Evolutionary conservation across 257 asterid species (phyloP).

Genomic region (Nicotiana attenuata): DNA sequence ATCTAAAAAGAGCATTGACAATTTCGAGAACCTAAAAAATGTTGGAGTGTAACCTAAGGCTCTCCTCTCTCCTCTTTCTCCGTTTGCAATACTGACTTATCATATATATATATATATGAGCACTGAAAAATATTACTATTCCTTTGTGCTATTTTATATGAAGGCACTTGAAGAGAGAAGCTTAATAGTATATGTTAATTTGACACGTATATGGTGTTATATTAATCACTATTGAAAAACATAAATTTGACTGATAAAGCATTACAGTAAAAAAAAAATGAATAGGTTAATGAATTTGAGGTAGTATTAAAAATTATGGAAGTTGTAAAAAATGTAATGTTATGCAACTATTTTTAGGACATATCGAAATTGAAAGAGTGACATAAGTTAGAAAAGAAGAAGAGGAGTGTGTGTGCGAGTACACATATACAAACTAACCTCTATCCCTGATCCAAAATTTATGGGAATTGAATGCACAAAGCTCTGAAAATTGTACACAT

Average conservation of each 20-base stretch:
- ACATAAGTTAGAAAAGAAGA: too few species aligned
- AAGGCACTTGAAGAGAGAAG: too few species aligned
- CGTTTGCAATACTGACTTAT: too few species aligned
- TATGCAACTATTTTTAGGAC: neutral
- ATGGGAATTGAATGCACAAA: neutral
- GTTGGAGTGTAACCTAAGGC: neutral
- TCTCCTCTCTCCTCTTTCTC: too few species aligned
- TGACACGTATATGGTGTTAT: neutral
- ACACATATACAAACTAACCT: too few species aligned
- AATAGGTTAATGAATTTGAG: neutral
- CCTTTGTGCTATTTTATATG: too few species aligned
- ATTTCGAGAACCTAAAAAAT: neutral
- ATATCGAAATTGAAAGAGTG: neutral
- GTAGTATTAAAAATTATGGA: neutral
- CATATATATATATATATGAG: too few species aligned
- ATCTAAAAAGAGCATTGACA: too few species aligned
- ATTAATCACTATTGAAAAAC: neutral
- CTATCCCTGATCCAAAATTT: neutral
- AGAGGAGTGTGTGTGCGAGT: neutral
- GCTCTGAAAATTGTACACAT: neutral
- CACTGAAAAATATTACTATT: too few species aligned
- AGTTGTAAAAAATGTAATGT: neutral
- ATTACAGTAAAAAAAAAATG: neutral
- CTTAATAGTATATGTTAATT: neutral
- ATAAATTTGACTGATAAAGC: neutral